A percentile compares a stretch with the other conserved stretches of the same genome.
Conservation (phyloP, 2,329 filamentous ascomycete genomes). For the Aureobasidium vineae region DNA sequence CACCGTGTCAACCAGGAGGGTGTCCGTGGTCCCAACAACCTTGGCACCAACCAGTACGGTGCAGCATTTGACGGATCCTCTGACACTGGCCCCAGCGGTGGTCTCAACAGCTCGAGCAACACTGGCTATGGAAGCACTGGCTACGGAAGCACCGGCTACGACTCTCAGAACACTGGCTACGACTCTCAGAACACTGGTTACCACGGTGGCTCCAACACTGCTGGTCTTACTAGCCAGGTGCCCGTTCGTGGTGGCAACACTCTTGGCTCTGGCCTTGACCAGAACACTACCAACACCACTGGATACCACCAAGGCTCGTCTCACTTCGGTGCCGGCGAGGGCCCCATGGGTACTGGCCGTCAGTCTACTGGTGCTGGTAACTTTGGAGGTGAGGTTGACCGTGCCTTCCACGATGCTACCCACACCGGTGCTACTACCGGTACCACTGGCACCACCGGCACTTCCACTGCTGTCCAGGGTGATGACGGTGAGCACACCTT, state of each 20-base stretch:
- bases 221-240: conserved; percentile 30
- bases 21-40: conserved; percentile 34
- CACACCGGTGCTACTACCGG: conserved; percentile 11
- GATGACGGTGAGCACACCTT: conserved; percentile 37
- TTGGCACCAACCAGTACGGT: conserved; percentile 23
- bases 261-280: conserved; percentile 28
- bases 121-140: conserved; percentile 29
- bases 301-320: conserved; percentile 40
- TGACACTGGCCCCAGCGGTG: conserved; percentile 10
- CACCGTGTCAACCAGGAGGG: conserved; percentile 48
- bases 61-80: conserved; percentile 25
- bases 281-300: conserved; percentile 28
- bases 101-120: conserved; percentile 26
- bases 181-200: conserved; percentile 28
- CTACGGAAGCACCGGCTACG: conserved; percentile 3
- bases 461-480: background rate
- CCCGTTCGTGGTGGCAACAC: conserved; percentile 24
- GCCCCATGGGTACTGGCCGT: background rate
- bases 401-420: conserved; percentile 17
- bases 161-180: conserved; percentile 25
- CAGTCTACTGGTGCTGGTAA: conserved; percentile 14
- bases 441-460: conserved; percentile 27
- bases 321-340: conserved; percentile 15
- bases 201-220: conserved; percentile 23
- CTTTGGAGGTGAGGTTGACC: conserved; percentile 26